Base-by-base conservation (phyloP, 805 yeast species). In the Lachancea sp. region DNA sequence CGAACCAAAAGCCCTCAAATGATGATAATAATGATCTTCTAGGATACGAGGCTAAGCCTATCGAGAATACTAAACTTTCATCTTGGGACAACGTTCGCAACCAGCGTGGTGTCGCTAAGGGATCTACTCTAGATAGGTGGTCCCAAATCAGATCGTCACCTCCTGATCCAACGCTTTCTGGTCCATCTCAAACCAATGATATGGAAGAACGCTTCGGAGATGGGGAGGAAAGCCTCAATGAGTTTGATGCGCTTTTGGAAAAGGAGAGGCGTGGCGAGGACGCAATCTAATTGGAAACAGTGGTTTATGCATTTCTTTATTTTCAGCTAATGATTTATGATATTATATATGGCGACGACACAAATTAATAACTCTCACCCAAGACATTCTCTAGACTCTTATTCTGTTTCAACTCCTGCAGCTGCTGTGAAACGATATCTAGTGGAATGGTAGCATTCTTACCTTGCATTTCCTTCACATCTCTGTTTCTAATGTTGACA, bases 401-500 rank as follows among this genome's bases (percentile, higher is more conserved):
- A 46, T 78, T 78, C 28, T 73, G 80, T 67, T 78, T 82, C 68
- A 92, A 77, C 30, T 60, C 67, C 52, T 67, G 58, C 67, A 92
- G 71, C 67, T 84, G 83, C 47, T 71, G 64, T 45, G 89, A 71
- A 45, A 90, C 95, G 17, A 71, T 74, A 29, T 77, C 85, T 47
- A 90, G 74, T 35, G 76, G 64, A 41, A 87, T 77, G 55, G 88
- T 83, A 40, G 81, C 96, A 54, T 80, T 81, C 83, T 90, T 92
- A 65, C 85, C 85, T 72, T 92, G 97, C 68, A 85, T 80, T 62
- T 83, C 90, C 60, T 78, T 77, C 58, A 88, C 86, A 65, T 92
- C 97, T 73, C 98, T 84, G 72, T 88, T 87, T 77, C 99, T 87
- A 52, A 92, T 83, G 64, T 92, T 92, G 53, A 92, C 99, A 51